Base-by-base conservation (phyloP, 2,329 filamentous ascomycete genomes). In the Apiospora hydei region DNA sequence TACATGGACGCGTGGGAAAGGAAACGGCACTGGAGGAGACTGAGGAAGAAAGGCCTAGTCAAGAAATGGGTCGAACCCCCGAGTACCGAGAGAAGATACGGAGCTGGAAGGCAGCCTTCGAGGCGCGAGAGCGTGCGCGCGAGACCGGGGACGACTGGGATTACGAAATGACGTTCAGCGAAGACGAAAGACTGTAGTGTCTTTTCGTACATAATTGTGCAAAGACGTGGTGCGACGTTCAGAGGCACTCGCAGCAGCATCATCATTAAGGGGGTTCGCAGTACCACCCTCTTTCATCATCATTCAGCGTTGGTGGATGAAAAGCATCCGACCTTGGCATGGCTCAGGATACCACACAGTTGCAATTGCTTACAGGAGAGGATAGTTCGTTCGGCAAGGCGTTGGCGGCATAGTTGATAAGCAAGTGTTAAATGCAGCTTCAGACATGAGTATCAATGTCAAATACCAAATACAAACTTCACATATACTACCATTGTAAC, bases 11-110 rank as follows among this genome's bases (percentile, higher is more conserved):
- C 85, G 72, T 84, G 85, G 75, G 81, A 86, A 74, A 85, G 84
- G 71, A 83, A 85, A 51, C 83, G 85, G 71, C 84, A 88, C 74
- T 81, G 85, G 21, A 84, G 88, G n/a, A 83, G 88, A 46, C 78
- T 89, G 49, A 80, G 80, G 53, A 89, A 86, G 79, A 84, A 81
- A 77, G 86, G 85, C 0, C 78, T 88, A 1, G 64, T 80, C 34
- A 78, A 78, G 72, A 77, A 82, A 38, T 83, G 82, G 75, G 79
- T 78, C 4, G 79, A 82, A 26, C 78, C 82, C 75, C 82, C 0
- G 86, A 85, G 72, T 82, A 87, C 49, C 79, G 77, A 75, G 82
- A 81, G 3, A 84, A 82, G 70, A 84, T 84, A 78, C 82, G 84
- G 14, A 81, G 82, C 1, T 88, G 87, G 87, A 82, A 82, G 41